These are phyloP conservation scores for Phialophora verrucosa DNA, from an alignment of 2,329 filamentous ascomycete species.

Conservation along the genomic window DNA sequence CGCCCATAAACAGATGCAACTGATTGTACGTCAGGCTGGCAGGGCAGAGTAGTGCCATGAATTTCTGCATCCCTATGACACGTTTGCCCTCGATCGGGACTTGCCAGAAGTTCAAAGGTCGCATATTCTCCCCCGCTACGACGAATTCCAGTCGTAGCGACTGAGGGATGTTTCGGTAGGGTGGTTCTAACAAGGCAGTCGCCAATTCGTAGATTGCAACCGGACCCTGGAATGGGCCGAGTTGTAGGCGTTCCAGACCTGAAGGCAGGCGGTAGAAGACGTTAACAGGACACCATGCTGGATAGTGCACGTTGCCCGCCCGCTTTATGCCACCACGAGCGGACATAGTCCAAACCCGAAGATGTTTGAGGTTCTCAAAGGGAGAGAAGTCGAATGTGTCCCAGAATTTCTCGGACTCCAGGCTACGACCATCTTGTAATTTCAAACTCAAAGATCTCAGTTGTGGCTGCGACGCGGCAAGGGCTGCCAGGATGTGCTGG, in stretches of 20 bases:
- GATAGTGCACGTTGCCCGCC: background rate
- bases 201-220: background rate
- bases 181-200: background rate
- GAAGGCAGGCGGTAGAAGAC: background rate
- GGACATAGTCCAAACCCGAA: background rate
- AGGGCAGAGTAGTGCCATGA: background rate
- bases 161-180: background rate
- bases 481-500: background rate
- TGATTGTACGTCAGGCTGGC: background rate
- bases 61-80: background rate
- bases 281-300: background rate
- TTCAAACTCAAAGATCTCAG: background rate
- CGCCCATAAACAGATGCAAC: background rate
- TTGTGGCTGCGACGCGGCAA: background rate
- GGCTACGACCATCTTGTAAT: background rate
- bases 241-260: background rate
- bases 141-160: background rate
- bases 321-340: background rate
- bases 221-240: background rate
- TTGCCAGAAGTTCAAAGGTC: background rate
- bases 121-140: background rate
- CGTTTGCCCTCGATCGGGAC: background rate
- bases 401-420: background rate
- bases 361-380: background rate
- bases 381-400: background rate